Percentiles rank a stretch among this genome's conserved stretches.
Evolutionary conservation across 352 stramenopile genomes (phyloP).

Genomic region (Thraustotheca clavata): DNA sequence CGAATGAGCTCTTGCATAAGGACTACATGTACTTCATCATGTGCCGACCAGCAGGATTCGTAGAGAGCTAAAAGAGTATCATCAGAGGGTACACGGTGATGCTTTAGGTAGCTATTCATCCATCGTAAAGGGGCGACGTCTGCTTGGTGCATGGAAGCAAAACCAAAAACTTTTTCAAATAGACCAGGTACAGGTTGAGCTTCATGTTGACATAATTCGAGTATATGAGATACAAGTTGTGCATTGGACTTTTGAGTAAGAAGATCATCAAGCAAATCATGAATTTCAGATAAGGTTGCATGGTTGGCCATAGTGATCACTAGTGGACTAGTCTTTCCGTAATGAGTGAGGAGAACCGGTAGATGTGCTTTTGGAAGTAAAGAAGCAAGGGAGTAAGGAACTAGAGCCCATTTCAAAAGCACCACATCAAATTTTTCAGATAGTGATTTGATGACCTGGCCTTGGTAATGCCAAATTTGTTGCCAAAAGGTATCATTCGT

Average conservation of each 20-base stretch:
- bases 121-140: neutral
- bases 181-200: neutral
- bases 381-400: conserved; percentile 5
- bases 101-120: neutral
- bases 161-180: neutral
- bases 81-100: neutral
- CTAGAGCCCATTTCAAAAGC: neutral
- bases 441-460: neutral
- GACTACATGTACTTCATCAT: neutral
- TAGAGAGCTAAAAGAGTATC: neutral
- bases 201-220: neutral
- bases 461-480: conserved; percentile 8
- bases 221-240: neutral
- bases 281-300: neutral
- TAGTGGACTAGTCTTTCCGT: neutral
- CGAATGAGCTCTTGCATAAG: conserved; percentile 7
- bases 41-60: neutral
- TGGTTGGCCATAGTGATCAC: neutral
- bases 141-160: neutral
- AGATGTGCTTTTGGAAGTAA: neutral
- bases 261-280: neutral
- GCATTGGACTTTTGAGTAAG: neutral
- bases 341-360: neutral
- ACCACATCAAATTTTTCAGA: neutral
- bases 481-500: neutral